Evolutionary conservation across 495 filamentous ascomycete genomes (phyloP), one percentile per base, ranked within the genome.

Genomic region (Immersiella caudata): DNA sequence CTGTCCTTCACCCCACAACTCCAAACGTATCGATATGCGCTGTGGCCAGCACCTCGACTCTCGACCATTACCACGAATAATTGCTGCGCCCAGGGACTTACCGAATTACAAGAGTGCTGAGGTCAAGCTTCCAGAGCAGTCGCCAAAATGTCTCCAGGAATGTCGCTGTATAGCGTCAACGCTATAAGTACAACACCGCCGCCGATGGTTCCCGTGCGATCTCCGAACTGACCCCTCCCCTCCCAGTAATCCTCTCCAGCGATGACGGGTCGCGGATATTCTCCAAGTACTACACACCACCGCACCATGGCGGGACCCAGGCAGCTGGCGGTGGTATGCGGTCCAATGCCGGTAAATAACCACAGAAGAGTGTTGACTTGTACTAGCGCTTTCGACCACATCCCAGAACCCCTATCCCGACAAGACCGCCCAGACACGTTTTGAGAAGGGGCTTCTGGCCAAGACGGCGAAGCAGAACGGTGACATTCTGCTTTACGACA

Each of bases 401-500:
- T 72, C 79, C 52, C 73, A 68, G 67, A 91, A 91, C 75, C 93
- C 96, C 51, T 98, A 97, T 81, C 88, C 93, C 22, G 92, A 91
- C 49, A 76, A 96, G 40, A 97, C 97, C 78, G 89, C 94, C 67
- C 95, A 99, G 79, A 95, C 93, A 72, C 86, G 91, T 6, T 99
- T 99, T 76, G 95, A 99, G 79, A 97, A 97, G 82, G 95, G 93
- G 16, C 86, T 99, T 25, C 81, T 97, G 54, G 92, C 95, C 67
- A 99, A 99, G 86, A 99, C 95, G 18, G 93, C 91, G 70, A 99
- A 99, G 83, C 92, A 94, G 74, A 91, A 87, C 25, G 91, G 90
- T 63, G 95, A 99, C 80, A 93, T 99, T 71, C 96, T 99, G 63
- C 87, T 98, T 58, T 98, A 96, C 81, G 95, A 98, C 79, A 93